A percentile compares a stretch with the other conserved stretches of the same genome.
phyloP scores from a whole-genome alignment of 192 early-diverging fungal species.

The Lunasporangiospora selenospora region DNA sequence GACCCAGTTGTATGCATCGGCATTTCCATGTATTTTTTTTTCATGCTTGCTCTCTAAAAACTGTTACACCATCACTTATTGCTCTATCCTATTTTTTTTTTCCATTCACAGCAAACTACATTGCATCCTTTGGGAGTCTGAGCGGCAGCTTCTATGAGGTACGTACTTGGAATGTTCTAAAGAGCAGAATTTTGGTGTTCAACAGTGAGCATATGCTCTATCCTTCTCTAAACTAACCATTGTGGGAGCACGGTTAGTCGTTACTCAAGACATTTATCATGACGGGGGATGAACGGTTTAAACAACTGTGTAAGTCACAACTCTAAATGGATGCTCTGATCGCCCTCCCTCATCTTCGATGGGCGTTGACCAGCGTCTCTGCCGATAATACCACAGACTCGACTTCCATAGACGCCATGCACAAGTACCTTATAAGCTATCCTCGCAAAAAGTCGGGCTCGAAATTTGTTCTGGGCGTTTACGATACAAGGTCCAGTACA shows the following conservation, averaged over 20 bases:
- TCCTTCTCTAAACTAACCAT: not conserved
- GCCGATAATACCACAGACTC: no score
- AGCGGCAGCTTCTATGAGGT: conserved; percentile 39
- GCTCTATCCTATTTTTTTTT: not conserved
- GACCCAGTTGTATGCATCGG: no score
- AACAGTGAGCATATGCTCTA: no score
- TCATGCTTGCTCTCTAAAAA: no score
- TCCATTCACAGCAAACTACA: conserved; percentile 8
- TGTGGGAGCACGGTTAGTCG: conserved; percentile 3
- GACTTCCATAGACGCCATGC: conserved; percentile 26
- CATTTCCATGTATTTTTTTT: no score
- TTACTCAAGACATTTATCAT: conserved; percentile 23
- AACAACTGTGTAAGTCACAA: conserved; percentile 12
- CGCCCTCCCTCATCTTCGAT: no score
- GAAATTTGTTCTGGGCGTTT: conserved; percentile 14
- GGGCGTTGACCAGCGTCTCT: no score
- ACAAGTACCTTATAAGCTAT: conserved; percentile 16
- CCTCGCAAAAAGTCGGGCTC: conserved; percentile 7
- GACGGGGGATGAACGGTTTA: conserved; percentile 17
- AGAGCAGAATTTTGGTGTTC: no score
- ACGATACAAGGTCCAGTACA: conserved; percentile 17
- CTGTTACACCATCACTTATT: no score
- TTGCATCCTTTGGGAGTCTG: conserved; percentile 29
- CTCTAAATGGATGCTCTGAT: no score
- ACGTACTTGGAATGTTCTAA: no score